These are phyloP conservation scores for Xylaria sp. DNA, from an alignment of 2,329 filamentous ascomycete genomes.

Conservation along the genomic window DNA sequence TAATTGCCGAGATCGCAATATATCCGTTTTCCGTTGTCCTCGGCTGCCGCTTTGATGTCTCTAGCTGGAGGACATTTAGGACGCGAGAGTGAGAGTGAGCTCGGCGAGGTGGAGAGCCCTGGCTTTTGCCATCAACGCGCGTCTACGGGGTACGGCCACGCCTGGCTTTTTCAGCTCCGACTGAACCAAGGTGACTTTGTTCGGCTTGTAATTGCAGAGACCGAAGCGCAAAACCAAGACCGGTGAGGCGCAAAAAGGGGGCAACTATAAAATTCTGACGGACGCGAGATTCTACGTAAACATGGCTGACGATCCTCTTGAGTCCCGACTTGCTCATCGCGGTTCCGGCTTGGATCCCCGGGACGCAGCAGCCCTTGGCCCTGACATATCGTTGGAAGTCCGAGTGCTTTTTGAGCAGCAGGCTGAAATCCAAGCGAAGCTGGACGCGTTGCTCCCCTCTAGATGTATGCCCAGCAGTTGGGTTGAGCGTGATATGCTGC, in stretches of 20 bases:
- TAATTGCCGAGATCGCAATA: conserved; percentile 2
- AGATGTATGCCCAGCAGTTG: conserved; percentile 45
- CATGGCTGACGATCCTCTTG: conserved; percentile 31
- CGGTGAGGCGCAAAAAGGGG: neutral
- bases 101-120: conserved; percentile 25
- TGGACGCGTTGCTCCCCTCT: conserved; percentile 43
- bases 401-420: conserved; percentile 47
- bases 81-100: conserved; percentile 24
- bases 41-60: conserved; percentile 31
- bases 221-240: conserved; percentile 6
- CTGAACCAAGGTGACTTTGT: neutral
- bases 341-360: conserved; percentile 29
- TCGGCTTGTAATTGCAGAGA: conserved; percentile 11
- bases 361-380: conserved; percentile 30
- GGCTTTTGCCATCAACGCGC: conserved; percentile 11
- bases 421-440: conserved; percentile 47
- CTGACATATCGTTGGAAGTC: conserved; percentile 41
- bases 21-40: conserved; percentile 4
- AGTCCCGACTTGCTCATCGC: conserved; percentile 33
- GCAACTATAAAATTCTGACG: neutral
- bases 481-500: conserved; percentile 50
- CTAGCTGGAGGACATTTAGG: conserved; percentile 19
- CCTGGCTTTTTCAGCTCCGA: conserved; percentile 11
- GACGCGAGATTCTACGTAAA: conserved; percentile 4
- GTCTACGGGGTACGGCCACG: conserved; percentile 16